Evolutionary conservation across 805 yeast species (phyloP).

Genomic region (Monosporozyma unispora): DNA sequence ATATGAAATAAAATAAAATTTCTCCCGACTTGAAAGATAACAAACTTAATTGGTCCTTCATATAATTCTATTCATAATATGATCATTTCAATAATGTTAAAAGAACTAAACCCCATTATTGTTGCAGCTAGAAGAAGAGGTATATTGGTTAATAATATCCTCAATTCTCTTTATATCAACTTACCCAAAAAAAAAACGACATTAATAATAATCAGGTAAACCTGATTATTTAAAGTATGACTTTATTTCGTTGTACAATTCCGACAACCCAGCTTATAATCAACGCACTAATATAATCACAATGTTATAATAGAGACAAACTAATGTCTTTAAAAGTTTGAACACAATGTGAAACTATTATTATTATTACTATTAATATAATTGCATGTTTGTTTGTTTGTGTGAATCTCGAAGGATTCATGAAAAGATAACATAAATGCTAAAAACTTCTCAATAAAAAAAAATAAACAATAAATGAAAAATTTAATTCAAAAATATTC

Average conservation of each 20-base stretch:
- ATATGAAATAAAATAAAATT: background rate
- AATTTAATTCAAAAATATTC: background rate
- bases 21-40: conserved; percentile 12
- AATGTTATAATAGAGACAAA: background rate
- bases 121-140: background rate
- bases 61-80: background rate
- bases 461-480: too few relatives aligned
- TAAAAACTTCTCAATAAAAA: background rate
- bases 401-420: background rate
- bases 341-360: background rate
- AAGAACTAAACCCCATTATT: background rate
- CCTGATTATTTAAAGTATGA: background rate
- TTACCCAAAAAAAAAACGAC: background rate
- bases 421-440: background rate
- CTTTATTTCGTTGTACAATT: background rate
- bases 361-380: background rate
- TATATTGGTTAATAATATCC: background rate
- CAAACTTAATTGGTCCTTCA: conserved; percentile 29
- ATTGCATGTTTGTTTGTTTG: background rate
- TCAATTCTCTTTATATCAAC: background rate
- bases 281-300: background rate
- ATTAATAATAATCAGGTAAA: background rate
- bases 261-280: background rate
- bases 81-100: background rate
- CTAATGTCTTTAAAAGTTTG: background rate